Base-by-base conservation (phyloP, 192 early-diverging fungal genomes). In the Phycomyces nitens region DNA sequence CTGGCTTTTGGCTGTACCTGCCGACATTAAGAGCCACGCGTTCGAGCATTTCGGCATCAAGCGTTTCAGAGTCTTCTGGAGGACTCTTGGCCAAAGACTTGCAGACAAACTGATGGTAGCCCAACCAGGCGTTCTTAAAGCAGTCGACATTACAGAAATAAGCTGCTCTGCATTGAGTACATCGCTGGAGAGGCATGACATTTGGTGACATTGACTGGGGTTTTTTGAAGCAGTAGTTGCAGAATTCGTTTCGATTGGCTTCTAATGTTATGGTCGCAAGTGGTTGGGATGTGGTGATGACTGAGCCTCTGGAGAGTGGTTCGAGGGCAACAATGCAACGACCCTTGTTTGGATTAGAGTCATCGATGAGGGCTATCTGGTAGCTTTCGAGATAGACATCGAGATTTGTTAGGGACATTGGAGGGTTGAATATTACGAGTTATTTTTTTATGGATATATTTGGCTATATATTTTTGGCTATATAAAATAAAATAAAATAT, bases 41-140 rank as follows among this genome's bases (percentile, higher is more conserved):
- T 59, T 81, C 75, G 10, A 81, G 65, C 80, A 81, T 81, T 50
- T 74, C 74, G 23, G 67, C 62, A 23, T 79, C 77, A 51, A 79
- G 53, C 24, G 16, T 16, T 44, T 73, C 71, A 20, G 49, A 12
- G 2, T 53, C 53, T 2, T 65, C 58, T 10, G 38, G 41, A 16
- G 40, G 64, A 47, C 43, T 58, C 66, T 1, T 66, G 69, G 40
- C 63, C 67, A 51, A 62, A 65, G 39, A 54, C 58, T 50, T 5
- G 65, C 76, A 72, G 40, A 76, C 60, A 59, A 40, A 73, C 22
- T 73, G 66, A 74, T 76, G 58, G 54, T 69, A 23, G 64, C 73
- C 58, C 7, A 68, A 56, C 71, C 71, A 73, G 10, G 71, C 71
- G 22, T 73, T 73, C 27, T 73, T 53, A 26, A 73, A 73, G n/a